Evolutionary conservation across 352 stramenopile species (phyloP).

Genomic region (Phytophthora nicotianae): DNA sequence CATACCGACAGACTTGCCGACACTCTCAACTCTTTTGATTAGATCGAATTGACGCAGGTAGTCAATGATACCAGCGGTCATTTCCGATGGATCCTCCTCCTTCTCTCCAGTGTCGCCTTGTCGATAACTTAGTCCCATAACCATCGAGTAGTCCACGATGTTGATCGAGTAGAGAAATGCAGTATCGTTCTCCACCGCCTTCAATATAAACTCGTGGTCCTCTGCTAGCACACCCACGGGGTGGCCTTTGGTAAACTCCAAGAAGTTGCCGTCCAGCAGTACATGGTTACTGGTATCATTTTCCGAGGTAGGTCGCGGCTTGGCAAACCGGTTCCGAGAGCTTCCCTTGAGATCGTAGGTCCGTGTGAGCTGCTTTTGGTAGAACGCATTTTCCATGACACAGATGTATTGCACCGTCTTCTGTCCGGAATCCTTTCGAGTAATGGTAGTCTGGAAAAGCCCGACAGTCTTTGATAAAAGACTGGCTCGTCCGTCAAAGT

Average conservation of each 20-base stretch:
- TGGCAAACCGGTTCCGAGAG: slow-evolving; percentile 93
- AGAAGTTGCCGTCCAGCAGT: slow-evolving; percentile 86
- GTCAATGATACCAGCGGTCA: slow-evolving; percentile 99
- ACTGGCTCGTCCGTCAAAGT: slow-evolving; percentile 94
- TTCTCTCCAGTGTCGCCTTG: slow-evolving; percentile 36
- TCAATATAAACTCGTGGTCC: slow-evolving; percentile 70
- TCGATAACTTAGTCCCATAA: slow-evolving; percentile 88
- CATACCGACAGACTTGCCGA: slow-evolving; percentile 98
- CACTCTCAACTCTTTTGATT: slow-evolving; percentile 98
- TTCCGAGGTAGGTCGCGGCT: slow-evolving; percentile 32
- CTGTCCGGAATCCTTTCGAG: slow-evolving; percentile 90
- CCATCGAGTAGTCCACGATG: slow-evolving; percentile 99
- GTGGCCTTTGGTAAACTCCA: slow-evolving; percentile 81
- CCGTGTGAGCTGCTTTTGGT: slow-evolving; percentile 91
- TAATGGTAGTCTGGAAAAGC: slow-evolving; percentile 98
- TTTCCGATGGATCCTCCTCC: slow-evolving; percentile 50
- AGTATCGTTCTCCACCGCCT: slow-evolving; percentile 96
- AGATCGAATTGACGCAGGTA: slow-evolving; percentile 99
- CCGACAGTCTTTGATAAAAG: slow-evolving; percentile 97
- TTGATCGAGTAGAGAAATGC: slow-evolving; percentile 98
- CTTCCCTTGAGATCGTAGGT: slow-evolving; percentile 99
- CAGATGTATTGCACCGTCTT: slow-evolving; percentile 92
- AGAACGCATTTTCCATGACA: slow-evolving; percentile 98
- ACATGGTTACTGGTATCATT: slow-evolving; percentile 39
- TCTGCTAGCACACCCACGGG: slow-evolving; percentile 74